A percentile compares a stretch with the other conserved stretches of the same genome.
Evolutionary conservation across 2,329 filamentous ascomycete genomes (phyloP).

Genomic region (Exophiala viscosa): DNA sequence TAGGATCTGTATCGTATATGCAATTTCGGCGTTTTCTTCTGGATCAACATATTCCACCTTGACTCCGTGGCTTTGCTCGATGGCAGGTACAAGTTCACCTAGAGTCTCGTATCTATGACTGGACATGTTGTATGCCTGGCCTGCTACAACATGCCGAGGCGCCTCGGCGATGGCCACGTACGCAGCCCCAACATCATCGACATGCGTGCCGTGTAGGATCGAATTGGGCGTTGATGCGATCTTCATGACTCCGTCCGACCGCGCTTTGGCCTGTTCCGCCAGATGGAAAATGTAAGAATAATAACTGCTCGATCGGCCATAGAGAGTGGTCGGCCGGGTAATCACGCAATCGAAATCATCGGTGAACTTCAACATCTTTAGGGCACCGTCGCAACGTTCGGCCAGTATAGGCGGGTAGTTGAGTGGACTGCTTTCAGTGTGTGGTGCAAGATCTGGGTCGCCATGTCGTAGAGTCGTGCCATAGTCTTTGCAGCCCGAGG

Average conservation of each 20-base stretch:
- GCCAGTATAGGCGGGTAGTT: conserved; percentile 30
- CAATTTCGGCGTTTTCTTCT: conserved; percentile 13
- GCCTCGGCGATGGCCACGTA: conserved; percentile 45
- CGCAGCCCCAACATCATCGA: conserved; percentile 50
- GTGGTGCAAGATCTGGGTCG: conserved; percentile 36
- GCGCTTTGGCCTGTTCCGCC: conserved; percentile 23
- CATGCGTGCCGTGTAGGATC: conserved; percentile 47
- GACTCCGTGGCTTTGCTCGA: conserved; percentile 43
- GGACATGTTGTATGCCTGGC: conserved; percentile 48
- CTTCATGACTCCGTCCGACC: conserved; percentile 25
- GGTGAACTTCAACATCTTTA: conserved; percentile 38
- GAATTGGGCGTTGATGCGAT: conserved; percentile 36
- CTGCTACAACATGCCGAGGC: conserved; percentile 33
- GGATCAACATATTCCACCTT: conserved; percentile 32
- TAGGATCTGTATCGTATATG: conserved; percentile 7
- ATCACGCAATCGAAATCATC: conserved; percentile 44
- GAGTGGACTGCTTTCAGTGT: conserved; percentile 44
- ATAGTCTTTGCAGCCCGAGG: conserved; percentile 52
- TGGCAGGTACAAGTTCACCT: conserved; percentile 36
- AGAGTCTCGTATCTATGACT: conserved; percentile 45
- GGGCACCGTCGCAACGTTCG: conserved; percentile 34
- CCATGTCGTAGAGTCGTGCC: conserved; percentile 37
- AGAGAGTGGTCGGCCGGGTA: conserved; percentile 48
- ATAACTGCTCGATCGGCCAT: conserved; percentile 46
- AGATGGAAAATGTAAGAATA: conserved; percentile 41